phyloP scores from a whole-genome alignment of 768 basidiomycete species.

The Lactarius sanguifluus region DNA sequence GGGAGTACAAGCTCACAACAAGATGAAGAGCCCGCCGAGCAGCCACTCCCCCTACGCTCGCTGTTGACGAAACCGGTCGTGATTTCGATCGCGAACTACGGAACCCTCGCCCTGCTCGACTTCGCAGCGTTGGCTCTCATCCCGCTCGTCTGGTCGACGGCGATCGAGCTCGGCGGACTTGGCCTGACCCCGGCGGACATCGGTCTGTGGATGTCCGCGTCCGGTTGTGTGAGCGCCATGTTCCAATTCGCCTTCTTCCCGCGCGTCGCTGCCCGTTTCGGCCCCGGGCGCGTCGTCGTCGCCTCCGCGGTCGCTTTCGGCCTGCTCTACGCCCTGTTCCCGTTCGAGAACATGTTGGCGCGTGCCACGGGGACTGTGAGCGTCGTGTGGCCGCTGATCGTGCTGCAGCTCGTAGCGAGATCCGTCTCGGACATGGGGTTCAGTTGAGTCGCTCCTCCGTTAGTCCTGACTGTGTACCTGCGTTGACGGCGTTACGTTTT shows the following conservation, averaged over 20 bases:
- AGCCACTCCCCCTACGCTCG: neutral
- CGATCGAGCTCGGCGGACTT: neutral
- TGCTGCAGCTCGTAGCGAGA: neutral
- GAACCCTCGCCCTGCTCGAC: neutral
- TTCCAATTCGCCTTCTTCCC: conserved; percentile 4
- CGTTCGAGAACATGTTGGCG: conserved; percentile 22
- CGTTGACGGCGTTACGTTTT: neutral
- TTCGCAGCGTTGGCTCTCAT: neutral
- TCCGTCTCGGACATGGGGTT: neutral
- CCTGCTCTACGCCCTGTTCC: conserved; percentile 30
- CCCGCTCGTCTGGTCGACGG: neutral
- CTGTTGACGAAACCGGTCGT: neutral
- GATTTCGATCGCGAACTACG: neutral
- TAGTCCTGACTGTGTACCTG: neutral
- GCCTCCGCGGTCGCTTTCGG: neutral
- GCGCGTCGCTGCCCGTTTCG: neutral
- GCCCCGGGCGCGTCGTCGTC: neutral
- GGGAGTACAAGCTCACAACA: neutral
- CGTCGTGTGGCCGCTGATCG: neutral
- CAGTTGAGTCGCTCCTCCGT: neutral
- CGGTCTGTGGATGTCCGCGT: conserved; percentile 3
- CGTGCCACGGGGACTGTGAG: neutral
- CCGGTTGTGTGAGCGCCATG: neutral
- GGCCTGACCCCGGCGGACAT: neutral
- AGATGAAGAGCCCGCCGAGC: neutral